Percentiles rank a stretch among this genome's conserved stretches.
Conservation (phyloP, 2,329 filamentous ascomycete species). For the Sarocladium brachiariae region DNA sequence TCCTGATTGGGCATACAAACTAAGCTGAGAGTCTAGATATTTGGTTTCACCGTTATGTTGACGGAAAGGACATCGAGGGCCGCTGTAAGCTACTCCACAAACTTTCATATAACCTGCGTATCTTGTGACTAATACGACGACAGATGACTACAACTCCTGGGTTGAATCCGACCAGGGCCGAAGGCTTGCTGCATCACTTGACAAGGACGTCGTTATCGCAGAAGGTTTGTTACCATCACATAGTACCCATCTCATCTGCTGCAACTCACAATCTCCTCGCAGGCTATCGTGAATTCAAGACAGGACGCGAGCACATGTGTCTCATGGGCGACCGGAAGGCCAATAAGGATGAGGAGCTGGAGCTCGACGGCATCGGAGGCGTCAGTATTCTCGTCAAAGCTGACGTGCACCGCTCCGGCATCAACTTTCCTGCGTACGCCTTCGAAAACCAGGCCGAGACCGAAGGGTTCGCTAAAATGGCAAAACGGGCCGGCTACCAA, state of each 20-base stretch:
- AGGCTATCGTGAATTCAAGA: slow-evolving; percentile 81
- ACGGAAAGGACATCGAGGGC: slow-evolving; percentile 83
- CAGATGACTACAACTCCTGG: slow-evolving; percentile 99
- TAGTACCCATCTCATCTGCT: neutral
- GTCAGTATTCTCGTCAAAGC: slow-evolving; percentile 98
- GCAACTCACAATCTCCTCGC: slow-evolving; percentile 31
- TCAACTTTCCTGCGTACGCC: slow-evolving; percentile 94
- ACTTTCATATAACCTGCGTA: neutral
- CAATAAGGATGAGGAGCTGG: slow-evolving; percentile 86
- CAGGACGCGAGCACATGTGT: slow-evolving; percentile 83
- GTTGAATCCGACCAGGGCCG: slow-evolving; percentile 82
- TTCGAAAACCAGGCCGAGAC: slow-evolving; percentile 99
- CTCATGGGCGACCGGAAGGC: slow-evolving; percentile 86
- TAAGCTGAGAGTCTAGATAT: slow-evolving; percentile 57
- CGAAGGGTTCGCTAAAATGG: slow-evolving; percentile 98
- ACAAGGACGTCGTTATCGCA: slow-evolving; percentile 76
- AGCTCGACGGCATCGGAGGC: slow-evolving; percentile 91
- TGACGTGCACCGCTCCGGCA: slow-evolving; percentile 91
- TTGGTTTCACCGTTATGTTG: slow-evolving; percentile 84
- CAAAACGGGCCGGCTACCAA: slow-evolving; percentile 87
- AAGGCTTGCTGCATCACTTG: slow-evolving; percentile 63
- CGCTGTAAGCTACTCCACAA: slow-evolving; percentile 58
- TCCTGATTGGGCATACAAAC: neutral
- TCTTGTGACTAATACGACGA: slow-evolving; percentile 13
- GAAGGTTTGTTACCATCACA: slow-evolving; percentile 53